Base-by-base conservation (phyloP, 148 eudicot genomes). In the Silene conica region DNA sequence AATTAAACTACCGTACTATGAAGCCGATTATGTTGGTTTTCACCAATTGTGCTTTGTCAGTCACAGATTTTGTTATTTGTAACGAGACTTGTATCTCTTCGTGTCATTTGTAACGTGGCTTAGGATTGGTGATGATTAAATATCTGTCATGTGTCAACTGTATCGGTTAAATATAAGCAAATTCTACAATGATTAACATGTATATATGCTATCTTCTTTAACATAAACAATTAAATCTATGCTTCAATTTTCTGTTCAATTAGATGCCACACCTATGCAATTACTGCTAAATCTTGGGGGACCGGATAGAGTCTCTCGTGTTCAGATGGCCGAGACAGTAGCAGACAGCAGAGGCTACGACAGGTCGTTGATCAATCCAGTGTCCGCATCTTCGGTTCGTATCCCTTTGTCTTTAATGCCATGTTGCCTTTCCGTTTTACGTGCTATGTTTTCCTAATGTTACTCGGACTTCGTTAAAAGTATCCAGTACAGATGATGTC, bases 291-390 rank as follows among this genome's bases (percentile, higher is more conserved):
- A 94, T 80, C 84, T 84, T 45, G 98, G 98, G 13, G 97, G 97
- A 21, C 97, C 96, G 34, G 96, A 94, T 74, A 89, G 93, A 80
- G 63, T 94, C 31, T 94, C 98, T 57, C 97, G 98, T 34, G 82
- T 77, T 77, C 93, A 91, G 69, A 94, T 94, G 95, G 97, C 97
- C 2, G 92, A 91, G 80, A 84, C 87, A 77, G 96, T 94, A 63
- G 98, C 96, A 18, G 82, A 77, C 64, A 69, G 72, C 62, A 81
- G 87, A 79, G 96, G 97, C 67, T 91, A 85, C 63, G 76, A 87
- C 50, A 80, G 48, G 68, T 88, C 98, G 63, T 76, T 85, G 69
- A 84, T 94, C 82, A 94, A 87, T 81, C 71, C 83, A 57, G 97
- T 91, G 9, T 88, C 98, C 50, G 89, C 97, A 79, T 85, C 90